Evolutionary conservation across 192 early-diverging fungal species (phyloP).

Genomic region (Dispira parvispora): DNA sequence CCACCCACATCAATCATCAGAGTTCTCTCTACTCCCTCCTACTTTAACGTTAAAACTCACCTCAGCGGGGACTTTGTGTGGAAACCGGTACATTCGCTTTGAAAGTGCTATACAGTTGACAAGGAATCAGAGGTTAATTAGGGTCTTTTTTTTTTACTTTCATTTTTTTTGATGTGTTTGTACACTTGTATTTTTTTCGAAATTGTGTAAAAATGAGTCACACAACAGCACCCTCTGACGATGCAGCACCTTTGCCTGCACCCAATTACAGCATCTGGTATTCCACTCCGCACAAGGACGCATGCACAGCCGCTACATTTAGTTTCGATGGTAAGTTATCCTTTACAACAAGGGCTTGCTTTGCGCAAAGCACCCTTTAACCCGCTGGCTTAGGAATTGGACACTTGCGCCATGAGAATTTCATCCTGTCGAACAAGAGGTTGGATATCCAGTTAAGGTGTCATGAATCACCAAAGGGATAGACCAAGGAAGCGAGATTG

Average conservation of each 20-base stretch:
- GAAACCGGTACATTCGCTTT: too few species aligned
- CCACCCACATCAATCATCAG: too few species aligned
- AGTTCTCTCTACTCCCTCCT: too few species aligned
- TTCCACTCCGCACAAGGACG: constrained; percentile 61
- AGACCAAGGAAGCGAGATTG: constrained; percentile 7
- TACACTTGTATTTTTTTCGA: too few species aligned
- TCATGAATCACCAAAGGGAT: not conserved
- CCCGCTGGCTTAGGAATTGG: not conserved
- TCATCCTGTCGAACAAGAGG: not conserved
- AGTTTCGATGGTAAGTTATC: constrained; percentile 35
- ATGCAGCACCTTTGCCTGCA: constrained; percentile 17
- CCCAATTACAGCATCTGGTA: constrained; percentile 50
- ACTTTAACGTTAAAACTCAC: too few species aligned
- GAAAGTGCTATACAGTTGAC: too few species aligned
- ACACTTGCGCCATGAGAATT: not conserved
- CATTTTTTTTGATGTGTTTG: too few species aligned
- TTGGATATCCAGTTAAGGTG: not conserved
- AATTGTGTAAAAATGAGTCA: too few species aligned
- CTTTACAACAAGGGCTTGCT: not conserved
- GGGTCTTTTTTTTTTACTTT: too few species aligned
- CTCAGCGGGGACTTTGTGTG: too few species aligned
- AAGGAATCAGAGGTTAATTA: too few species aligned
- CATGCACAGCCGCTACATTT: constrained; percentile 45
- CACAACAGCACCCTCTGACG: not conserved
- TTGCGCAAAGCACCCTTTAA: not conserved